Base-by-base conservation (phyloP, 177 flowering plant species). In the Telopea speciosissima region DNA sequence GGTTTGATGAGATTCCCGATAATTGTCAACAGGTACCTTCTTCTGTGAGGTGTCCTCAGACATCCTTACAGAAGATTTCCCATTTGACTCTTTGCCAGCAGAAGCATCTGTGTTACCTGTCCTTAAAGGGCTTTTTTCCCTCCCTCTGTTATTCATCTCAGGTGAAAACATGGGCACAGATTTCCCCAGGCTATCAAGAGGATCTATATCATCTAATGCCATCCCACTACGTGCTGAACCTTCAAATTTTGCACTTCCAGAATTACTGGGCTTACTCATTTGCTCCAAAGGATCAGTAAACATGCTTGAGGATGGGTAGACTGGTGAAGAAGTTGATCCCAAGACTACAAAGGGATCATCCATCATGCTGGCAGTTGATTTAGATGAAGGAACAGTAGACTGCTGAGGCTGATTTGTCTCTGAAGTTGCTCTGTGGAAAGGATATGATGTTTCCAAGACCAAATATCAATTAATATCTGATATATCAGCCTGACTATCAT, bases 281-380 rank as follows among this genome's bases (percentile, higher is more conserved):
- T 88, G 82, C 68, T 89, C 91, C 69, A 85, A 70, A 24, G 89
- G 89, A 65, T 93, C 92, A 23, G 76, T 52, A 71, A 74, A 87
- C 25, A 75, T 62, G 44, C 81, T 86, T 24, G 87, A 72, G 23
- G 93, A 76, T 26, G 85, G 73, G 70, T 66, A 71, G 26, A 56
- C 68, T 44, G 81, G 81, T 17, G 80, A 33, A 62, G 88, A 71
- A 70, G 78, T 70, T 61, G 90, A 80, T 73, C 79, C 85, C 28
- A 87, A 67, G 52, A 82, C 84, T 14, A 79, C 88, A 83, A 92
- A 89, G 19, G 92, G 92, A 60, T 92, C 91, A 40, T 87, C 95
- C 58, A 75, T 64, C 40, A 70, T 71, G 73, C 74, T 78, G 62
- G 86, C 75, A 17, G 80, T 70, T 61, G 81, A 73, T 73, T 82